phyloP scores from a whole-genome alignment of 2,329 filamentous ascomycete genomes.

The Dryadomyces quercivorus region DNA sequence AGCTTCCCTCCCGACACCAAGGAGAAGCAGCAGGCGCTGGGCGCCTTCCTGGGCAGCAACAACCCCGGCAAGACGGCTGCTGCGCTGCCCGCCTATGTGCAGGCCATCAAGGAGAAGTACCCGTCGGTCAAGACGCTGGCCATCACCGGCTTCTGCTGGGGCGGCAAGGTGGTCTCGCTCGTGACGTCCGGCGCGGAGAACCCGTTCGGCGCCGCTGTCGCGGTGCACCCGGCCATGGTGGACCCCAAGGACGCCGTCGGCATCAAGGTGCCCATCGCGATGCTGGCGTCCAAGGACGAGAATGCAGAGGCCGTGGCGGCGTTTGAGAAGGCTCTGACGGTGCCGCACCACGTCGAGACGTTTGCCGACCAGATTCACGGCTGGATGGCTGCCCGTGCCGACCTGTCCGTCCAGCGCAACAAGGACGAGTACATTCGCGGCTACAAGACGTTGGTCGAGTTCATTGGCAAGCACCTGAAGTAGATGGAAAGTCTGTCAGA shows the following conservation, averaged over 20 bases:
- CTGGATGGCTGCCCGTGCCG: constrained; percentile 58
- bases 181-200: constrained; percentile 35
- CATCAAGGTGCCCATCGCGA: constrained; percentile 47
- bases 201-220: constrained; percentile 41
- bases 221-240: constrained; percentile 50
- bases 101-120: constrained; percentile 38
- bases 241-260: constrained; percentile 46
- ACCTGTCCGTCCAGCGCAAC: constrained; percentile 43
- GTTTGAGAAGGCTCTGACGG: constrained; percentile 40
- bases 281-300: constrained; percentile 58
- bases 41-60: constrained; percentile 43
- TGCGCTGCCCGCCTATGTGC: constrained; percentile 41
- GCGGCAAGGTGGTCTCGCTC: constrained; percentile 52
- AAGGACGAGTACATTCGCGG: constrained; percentile 51
- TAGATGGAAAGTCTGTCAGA: neutral
- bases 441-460: constrained; percentile 45
- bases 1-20: constrained; percentile 51
- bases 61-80: constrained; percentile 33
- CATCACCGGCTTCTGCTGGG: constrained; percentile 59
- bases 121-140: constrained; percentile 45
- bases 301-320: constrained; percentile 39
- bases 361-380: constrained; percentile 58
- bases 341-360: constrained; percentile 49
- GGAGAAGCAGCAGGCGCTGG: constrained; percentile 49
- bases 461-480: constrained; percentile 39